Evolutionary conservation across 2,329 filamentous ascomycete genomes (phyloP), one percentile per base, ranked within the genome.

Genomic region (Colletotrichum cordylinicola): DNA sequence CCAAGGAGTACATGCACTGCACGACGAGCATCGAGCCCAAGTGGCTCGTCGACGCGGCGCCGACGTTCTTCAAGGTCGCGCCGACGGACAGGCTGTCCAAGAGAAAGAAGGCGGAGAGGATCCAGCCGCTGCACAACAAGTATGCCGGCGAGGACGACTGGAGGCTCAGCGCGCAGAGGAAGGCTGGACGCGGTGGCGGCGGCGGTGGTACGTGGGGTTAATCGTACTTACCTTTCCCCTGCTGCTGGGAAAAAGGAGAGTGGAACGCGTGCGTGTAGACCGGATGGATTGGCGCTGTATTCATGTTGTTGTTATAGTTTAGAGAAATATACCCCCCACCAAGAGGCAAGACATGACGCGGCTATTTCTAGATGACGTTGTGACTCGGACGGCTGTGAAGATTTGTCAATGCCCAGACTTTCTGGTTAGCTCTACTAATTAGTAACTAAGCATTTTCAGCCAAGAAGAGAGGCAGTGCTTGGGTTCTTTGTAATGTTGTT

Each of bases 61-160:
- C 98, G 12, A 98, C 96, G 0, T 99, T 98, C 88, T 99, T 98
- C 92, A 98, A 98, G 90, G 95, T 98, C 6, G 96, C 97, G 21
- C 93, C 95, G 1, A 96, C 94, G 43, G 95, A 98, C 82, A 90
- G 92, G 72, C 85, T 99, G 81, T 96, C 94, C 78, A 98, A 98
- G 90, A 88, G 97, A 81, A 97, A 98, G 91, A 94, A 95, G 88
- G 95, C 95, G 0, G 97, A 99, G 89, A 90, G 96, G 72, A 98
- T 99, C 71, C 95, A 98, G 88, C 97, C 97, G 58, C 85, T 99
- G 85, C 96, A 98, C 84, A 98, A 98, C 83, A 94, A 96, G 83
- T 98, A 95, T 86, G 94, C 93, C 4, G 94, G 93, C 4, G 96
- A 98, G 82, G 96, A 99, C 82, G 97, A 98, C 83, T 99, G 97